Conservation (phyloP, 257 asterid genomes). For the Fraxinus pennsylvanica region DNA sequence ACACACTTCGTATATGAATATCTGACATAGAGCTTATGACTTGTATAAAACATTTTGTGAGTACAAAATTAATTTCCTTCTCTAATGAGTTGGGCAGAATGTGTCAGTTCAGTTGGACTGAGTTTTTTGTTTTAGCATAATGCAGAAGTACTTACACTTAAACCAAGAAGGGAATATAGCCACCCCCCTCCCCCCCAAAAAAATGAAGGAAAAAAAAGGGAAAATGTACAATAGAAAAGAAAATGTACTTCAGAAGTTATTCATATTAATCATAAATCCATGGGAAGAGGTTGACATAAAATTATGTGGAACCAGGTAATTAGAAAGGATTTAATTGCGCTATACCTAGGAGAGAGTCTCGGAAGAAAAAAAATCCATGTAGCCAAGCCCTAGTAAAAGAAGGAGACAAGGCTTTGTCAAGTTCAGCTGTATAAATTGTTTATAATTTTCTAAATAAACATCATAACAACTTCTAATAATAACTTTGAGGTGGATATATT, state of each 20-base stretch:
- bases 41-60: background rate
- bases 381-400: background rate
- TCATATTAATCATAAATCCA: background rate
- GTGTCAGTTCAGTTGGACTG: background rate
- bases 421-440: background rate
- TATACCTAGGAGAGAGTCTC: background rate
- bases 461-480: background rate
- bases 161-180: background rate
- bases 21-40: background rate
- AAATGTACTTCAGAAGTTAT: background rate
- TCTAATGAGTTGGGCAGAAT: background rate
- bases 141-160: background rate
- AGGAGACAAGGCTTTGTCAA: background rate
- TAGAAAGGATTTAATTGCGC: background rate
- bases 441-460: background rate
- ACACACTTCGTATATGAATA: background rate
- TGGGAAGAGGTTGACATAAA: background rate
- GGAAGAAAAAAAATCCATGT: constrained; percentile 6
- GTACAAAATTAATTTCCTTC: background rate
- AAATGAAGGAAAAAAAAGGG: background rate
- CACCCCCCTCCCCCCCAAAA: background rate
- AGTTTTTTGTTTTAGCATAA: background rate
- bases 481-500: background rate
- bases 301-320: background rate
- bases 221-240: background rate